Evolutionary conservation across 1,284 basidiomycete species (phyloP), one percentile per base, ranked within the genome.

Genomic region (Apiotrichum montevideense): DNA sequence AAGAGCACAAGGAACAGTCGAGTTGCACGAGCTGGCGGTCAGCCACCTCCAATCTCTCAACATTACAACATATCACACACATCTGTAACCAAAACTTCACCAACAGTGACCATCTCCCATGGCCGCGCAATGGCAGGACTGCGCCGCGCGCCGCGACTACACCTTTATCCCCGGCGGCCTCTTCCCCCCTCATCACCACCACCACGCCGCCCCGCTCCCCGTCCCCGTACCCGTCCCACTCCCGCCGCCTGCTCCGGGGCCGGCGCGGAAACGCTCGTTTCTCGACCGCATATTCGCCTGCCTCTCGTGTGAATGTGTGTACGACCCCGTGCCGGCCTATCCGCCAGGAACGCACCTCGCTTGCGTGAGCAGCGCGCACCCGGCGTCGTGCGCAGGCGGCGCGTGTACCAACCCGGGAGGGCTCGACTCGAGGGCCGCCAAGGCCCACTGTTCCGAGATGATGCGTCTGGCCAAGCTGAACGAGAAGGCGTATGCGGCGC

Each of bases 401-500:
- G 35, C 51, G 13, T 8, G 37, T 39, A 13, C 9, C 37, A 9
- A 39, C 37, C 37, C 37, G 9, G 9, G 9, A 51, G 40, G 39
- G 11, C 8, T 46, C 32, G 45, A 34, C 29, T 11, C 45, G 6
- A 3, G 7, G n/a, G 46, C 11, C 35, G 32, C 14, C 46, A 33
- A 34, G n/a, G 13, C 11, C 32, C 37, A 39, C 37, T 33, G 32
- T 40, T 46, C 3, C 34, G 42, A 32, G 10, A 3, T 13, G 33
- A 21, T 43, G 33, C 34, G 21, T 9, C 2, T 51, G 3, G 57
- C 53, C 41, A 39, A 47, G 21, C 57, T 64, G 49, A 46, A 63
- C 51, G 55, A 57, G 51, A 46, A 54, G 44, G 64, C 62, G 49
- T 49, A 46, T 15, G 48, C 14, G n/a, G 44, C 35, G 37, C 32